Conservation (phyloP, 345 rosid genomes). For the Boechera divaricarpa region DNA sequence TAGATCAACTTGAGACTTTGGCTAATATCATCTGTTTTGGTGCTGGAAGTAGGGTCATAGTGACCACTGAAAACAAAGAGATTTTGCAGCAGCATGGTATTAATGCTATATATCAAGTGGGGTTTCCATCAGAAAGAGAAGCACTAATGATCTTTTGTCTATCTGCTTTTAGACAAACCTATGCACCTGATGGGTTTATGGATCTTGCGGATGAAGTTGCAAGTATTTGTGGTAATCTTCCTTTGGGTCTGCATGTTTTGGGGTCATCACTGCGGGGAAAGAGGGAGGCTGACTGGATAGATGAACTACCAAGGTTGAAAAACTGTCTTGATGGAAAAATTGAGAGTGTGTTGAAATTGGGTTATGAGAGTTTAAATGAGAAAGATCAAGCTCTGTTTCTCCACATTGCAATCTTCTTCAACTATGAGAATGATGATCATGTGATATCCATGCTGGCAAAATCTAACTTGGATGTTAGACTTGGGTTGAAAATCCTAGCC, state of each 20-base stretch:
- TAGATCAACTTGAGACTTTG: not conserved
- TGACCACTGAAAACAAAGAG: not conserved
- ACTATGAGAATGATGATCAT: no score
- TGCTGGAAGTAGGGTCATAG: not conserved
- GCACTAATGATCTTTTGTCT: not conserved
- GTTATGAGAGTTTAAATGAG: no score
- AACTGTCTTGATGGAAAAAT: not conserved
- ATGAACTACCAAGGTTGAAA: not conserved
- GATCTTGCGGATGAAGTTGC: not conserved
- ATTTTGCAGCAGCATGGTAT: not conserved
- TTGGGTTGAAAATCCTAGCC: no score
- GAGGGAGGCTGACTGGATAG: not conserved
- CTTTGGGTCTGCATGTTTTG: not conserved
- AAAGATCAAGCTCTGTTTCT: no score
- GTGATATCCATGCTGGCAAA: no score
- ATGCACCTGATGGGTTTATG: constrained; percentile 50
- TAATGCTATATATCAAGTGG: not conserved
- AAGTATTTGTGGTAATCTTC: not conserved
- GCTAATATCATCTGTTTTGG: not conserved
- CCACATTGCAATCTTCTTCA: no score
- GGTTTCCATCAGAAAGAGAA: not conserved
- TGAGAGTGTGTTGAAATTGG: no score
- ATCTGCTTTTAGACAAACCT: not conserved
- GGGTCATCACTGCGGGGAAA: not conserved
- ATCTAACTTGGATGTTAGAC: no score